Base-by-base conservation (phyloP, 805 yeast genomes). In the Helenozyma baotianmanensis region DNA sequence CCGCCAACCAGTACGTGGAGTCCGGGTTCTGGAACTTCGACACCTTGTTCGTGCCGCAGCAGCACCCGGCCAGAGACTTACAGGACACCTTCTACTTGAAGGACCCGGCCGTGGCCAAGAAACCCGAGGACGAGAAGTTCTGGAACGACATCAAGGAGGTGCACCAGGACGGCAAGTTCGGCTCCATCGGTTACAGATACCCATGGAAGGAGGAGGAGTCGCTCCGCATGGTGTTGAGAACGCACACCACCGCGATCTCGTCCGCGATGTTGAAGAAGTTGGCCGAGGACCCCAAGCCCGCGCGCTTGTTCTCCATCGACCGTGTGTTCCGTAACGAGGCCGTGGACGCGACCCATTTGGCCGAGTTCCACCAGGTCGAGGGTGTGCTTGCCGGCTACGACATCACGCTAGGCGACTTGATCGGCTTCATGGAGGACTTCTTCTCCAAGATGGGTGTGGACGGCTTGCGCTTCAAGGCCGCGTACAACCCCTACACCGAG, bases 261-360 rank as follows among this genome's bases (percentile, higher is more conserved):
- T 76, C 97, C 6, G 73, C 75, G 29, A 81, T 92, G 86, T 75
- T 92, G 53, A 84, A 92, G 58, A 60, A 85, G 53, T 73, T 92
- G 48, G 97, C 97, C 33, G 65, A 76, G 43, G 82, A 87, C 60
- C 96, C 96, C 40, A 79, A 78, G 53, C 97, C 97, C 38, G 74
- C 83, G 7, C 79, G 97, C 67, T 74, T 87, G 57, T 92, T 92
- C 71, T 85, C 96, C 30, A 94, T 92, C 53, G 99, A 92, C 63
- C 80, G 97, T 58, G 99, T 92, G 40, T 92, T 92, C 85, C 86
- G 99, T 71, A 92, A 92, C 61, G 99, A 92, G 70, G 97, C 99
- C 18, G 99, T 92, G 32, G 99, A 92, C 60, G 97, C 97, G 33
- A 92, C 99, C 12, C 99, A 92, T 63, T 77, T 92, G 65, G 98